Percentiles rank a stretch among this genome's conserved stretches.
Conservation (phyloP, 192 early-diverging fungal genomes). For the Coemansia sp. region DNA sequence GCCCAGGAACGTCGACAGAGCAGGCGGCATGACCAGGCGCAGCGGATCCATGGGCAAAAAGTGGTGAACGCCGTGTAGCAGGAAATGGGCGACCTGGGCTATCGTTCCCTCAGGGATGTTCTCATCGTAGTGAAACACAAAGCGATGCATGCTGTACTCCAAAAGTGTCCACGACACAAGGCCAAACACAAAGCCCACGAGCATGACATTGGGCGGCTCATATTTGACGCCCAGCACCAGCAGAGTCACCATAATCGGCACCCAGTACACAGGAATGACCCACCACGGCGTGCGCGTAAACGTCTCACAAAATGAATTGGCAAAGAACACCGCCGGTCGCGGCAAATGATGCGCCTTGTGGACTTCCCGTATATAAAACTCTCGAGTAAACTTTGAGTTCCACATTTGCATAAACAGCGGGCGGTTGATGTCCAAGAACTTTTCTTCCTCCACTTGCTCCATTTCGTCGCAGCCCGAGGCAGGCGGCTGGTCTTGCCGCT, state of each 20-base stretch:
- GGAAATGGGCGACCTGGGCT: conserved; percentile 77
- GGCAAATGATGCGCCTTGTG: conserved; percentile 84
- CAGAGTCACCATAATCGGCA: conserved; percentile 62
- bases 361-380: conserved; percentile 86
- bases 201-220: conserved; percentile 32
- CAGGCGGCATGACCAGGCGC: conserved; percentile 96
- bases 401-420: conserved; percentile 85
- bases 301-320: conserved; percentile 68
- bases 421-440: conserved; percentile 79
- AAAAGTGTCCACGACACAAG: conserved; percentile 79
- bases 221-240: conserved; percentile 35
- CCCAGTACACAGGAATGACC: conserved; percentile 83
- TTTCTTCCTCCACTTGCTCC: conserved; percentile 51
- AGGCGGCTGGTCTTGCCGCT: conserved; percentile 53
- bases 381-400: conserved; percentile 68
- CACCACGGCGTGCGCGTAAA: conserved; percentile 93
- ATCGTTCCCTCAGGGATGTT: conserved; percentile 80
- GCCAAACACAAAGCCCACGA: conserved; percentile 64
- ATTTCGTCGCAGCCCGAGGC: conserved; percentile 52
- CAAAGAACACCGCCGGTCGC: conserved; percentile 79
- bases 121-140: conserved; percentile 90
- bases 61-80: conserved; percentile 95
- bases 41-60: conserved; percentile 94
- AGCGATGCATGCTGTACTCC: conserved; percentile 92
- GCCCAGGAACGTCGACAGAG: conserved; percentile 60